phyloP scores from a whole-genome alignment of 495 filamentous ascomycete genomes.

The Niebla homalea region DNA sequence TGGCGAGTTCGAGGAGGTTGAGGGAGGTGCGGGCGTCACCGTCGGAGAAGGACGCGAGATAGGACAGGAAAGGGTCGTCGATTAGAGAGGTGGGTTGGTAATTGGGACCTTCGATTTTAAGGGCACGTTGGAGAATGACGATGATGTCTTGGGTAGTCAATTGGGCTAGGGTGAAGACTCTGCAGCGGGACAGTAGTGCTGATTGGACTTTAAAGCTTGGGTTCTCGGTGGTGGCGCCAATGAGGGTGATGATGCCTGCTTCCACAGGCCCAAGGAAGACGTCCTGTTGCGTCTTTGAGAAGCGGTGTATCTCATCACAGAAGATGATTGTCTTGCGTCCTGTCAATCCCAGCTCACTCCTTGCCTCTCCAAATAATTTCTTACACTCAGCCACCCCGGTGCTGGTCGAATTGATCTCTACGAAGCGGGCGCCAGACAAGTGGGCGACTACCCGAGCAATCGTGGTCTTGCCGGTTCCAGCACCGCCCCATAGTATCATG shows the following conservation, averaged over 20 bases:
- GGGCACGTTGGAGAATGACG: constrained; percentile 59
- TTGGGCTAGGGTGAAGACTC: constrained; percentile 73
- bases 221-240: constrained; percentile 95
- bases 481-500: constrained; percentile 89
- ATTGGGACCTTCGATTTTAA: constrained; percentile 44
- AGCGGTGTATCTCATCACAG: constrained; percentile 94
- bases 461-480: constrained; percentile 92
- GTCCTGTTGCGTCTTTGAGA: constrained; percentile 88
- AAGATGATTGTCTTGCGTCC: constrained; percentile 92
- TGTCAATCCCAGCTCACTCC: constrained; percentile 65
- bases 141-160: constrained; percentile 58
- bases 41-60: constrained; percentile 74
- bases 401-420: constrained; percentile 92
- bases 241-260: constrained; percentile 76
- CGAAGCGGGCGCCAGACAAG: constrained; percentile 66
- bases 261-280: constrained; percentile 91
- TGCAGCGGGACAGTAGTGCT: constrained; percentile 76
- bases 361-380: constrained; percentile 80
- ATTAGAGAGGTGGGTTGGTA: constrained; percentile 49
- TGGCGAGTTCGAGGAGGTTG: constrained; percentile 79
- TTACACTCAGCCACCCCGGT: constrained; percentile 88
- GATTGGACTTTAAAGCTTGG: constrained; percentile 88
- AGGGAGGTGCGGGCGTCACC: constrained; percentile 87
- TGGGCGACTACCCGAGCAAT: constrained; percentile 89
- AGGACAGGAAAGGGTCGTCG: constrained; percentile 61